Percentiles rank a stretch among this genome's conserved stretches.
Conservation (phyloP, 345 rosid species). For the Brassica cretica region DNA sequence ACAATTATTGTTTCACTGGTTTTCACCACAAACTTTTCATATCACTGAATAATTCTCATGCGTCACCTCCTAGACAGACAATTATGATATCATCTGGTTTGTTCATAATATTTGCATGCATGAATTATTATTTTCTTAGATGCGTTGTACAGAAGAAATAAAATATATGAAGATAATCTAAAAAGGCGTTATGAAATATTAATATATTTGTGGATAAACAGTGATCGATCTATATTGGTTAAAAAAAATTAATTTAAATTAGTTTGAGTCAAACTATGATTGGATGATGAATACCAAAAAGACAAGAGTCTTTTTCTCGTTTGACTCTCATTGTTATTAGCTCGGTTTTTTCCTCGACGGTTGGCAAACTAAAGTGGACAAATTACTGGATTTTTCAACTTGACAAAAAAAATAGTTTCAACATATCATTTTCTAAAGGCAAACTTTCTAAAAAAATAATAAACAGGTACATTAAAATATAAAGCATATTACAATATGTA, state of each 20-base stretch:
- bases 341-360: constrained; percentile 35
- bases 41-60: constrained; percentile 17
- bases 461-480: background rate
- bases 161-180: background rate
- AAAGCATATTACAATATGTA: background rate
- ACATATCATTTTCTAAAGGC: constrained; percentile 6
- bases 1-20: constrained; percentile 8
- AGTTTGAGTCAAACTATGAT: constrained; percentile 30
- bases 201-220: background rate
- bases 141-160: background rate
- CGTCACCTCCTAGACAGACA: constrained; percentile 31
- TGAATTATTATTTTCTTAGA: background rate
- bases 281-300: constrained; percentile 40
- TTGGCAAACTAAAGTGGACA: constrained; percentile 45
- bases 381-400: constrained; percentile 18
- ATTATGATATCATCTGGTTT: constrained; percentile 6
- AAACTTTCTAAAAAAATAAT: background rate
- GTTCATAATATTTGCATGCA: constrained; percentile 10
- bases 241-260: background rate
- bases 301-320: constrained; percentile 38
- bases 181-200: background rate
- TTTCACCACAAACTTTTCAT: background rate
- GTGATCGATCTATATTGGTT: background rate
- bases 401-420: constrained; percentile 23
- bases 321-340: constrained; percentile 38